A percentile compares a stretch with the other conserved stretches of the same genome.
Evolutionary conservation across 768 basidiomycete genomes (phyloP).

Genomic region (Suillus decipiens): DNA sequence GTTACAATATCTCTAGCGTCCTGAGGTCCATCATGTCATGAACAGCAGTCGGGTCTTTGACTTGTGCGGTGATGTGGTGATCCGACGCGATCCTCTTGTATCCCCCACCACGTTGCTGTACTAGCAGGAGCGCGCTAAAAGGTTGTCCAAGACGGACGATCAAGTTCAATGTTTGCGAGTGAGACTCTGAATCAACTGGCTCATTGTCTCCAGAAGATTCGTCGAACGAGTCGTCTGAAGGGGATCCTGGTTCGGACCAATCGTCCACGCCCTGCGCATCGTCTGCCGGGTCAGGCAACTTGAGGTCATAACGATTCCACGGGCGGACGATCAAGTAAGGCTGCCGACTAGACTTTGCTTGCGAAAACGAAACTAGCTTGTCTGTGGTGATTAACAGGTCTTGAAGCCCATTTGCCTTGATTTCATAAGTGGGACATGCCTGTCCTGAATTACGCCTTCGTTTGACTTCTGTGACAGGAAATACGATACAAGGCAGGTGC

Average conservation of each 20-base stretch:
- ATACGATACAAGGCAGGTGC: neutral
- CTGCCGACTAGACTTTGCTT: neutral
- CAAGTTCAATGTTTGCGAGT: neutral
- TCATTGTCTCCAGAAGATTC: neutral
- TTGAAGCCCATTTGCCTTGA: neutral
- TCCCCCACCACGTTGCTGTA: neutral
- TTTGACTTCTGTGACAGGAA: neutral
- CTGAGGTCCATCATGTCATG: neutral
- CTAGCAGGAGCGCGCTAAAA: slow-evolving; percentile 1
- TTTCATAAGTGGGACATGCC: neutral
- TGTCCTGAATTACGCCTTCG: neutral
- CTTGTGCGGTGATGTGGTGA: neutral
- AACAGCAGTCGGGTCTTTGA: neutral
- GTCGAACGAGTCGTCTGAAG: neutral
- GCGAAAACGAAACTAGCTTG: neutral
- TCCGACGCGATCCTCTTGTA: neutral
- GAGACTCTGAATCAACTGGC: neutral
- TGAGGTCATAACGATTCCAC: neutral
- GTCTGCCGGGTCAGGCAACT: neutral
- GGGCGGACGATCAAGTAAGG: neutral
- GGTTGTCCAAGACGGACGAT: slow-evolving; percentile 2
- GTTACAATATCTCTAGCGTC: neutral
- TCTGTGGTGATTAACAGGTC: neutral
- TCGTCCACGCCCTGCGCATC: neutral
- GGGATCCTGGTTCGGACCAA: neutral